A percentile compares a stretch with the other conserved stretches of the same genome.
These are phyloP conservation scores for Axilococcus clingmanii DNA, from an alignment of 139 green algal genomes.

Conservation along the genomic window DNA sequence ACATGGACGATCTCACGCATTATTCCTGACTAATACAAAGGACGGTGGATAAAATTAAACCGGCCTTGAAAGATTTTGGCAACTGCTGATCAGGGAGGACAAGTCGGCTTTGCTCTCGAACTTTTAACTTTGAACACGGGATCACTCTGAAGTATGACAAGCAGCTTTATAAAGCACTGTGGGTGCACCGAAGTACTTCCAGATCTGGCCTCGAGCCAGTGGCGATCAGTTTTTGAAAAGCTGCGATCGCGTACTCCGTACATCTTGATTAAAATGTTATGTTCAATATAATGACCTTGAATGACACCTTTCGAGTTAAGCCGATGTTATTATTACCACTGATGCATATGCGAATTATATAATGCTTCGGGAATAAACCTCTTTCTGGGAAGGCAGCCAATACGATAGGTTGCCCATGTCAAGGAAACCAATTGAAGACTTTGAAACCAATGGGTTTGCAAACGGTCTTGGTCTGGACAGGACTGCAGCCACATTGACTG, in stretches of 20 bases:
- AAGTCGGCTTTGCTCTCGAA: neutral
- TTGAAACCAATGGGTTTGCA: neutral
- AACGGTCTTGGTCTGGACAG: neutral
- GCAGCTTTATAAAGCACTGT: neutral
- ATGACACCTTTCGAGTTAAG: no score
- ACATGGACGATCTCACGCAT: conserved; percentile 85
- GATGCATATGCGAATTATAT: no score
- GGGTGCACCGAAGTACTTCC: no score
- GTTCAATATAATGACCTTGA: no score
- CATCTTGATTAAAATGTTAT: no score
- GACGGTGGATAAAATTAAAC: neutral
- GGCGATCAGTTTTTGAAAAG: no score
- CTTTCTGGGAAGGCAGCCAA: neutral
- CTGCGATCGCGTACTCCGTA: no score
- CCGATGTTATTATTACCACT: no score
- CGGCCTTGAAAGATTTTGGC: neutral
- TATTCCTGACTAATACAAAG: conserved; percentile 3
- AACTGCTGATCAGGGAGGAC: neutral
- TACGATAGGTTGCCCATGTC: neutral
- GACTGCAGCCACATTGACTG: conserved; percentile 37
- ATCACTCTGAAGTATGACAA: neutral
- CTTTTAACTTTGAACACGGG: neutral
- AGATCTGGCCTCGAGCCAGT: no score
- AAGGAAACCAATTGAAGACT: neutral
- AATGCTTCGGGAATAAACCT: neutral